These are phyloP conservation scores for Wickerhamiella musiphila DNA, from an alignment of 805 yeast genomes.

Conservation along the genomic window DNA sequence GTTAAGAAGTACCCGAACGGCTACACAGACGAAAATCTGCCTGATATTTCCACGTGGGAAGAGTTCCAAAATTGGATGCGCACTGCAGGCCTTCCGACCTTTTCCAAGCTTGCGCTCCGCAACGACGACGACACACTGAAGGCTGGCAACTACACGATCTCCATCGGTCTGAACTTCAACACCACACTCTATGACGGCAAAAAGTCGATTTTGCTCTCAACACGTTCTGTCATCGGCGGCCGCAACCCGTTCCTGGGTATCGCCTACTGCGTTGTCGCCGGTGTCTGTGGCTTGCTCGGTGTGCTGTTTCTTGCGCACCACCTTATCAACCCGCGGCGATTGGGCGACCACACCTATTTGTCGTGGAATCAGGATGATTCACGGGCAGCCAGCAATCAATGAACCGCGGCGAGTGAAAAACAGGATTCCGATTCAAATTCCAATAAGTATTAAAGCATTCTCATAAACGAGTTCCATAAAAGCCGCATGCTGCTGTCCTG, in stretches of 20 bases:
- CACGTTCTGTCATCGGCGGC: conserved; percentile 75
- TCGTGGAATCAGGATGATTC: conserved; percentile 24
- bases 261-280: conserved; percentile 72
- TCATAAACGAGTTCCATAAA: too few species aligned
- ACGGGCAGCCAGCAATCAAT: too few species aligned
- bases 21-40: conserved; percentile 59
- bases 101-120: conserved; percentile 65
- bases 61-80: conserved; percentile 95
- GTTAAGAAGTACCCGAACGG: conserved; percentile 62
- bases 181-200: conserved; percentile 76
- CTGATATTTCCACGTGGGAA: conserved; percentile 61
- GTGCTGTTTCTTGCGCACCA: conserved; percentile 65
- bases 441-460: too few species aligned
- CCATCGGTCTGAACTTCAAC: conserved; percentile 64
- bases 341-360: conserved; percentile 64
- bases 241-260: conserved; percentile 71
- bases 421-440: too few species aligned
- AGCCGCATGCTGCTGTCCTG: too few species aligned
- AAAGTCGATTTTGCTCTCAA: conserved; percentile 64
- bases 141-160: conserved; percentile 54
- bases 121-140: conserved; percentile 40
- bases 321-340: conserved; percentile 62
- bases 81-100: conserved; percentile 83
- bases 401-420: conserved; percentile 12
- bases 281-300: conserved; percentile 52